Base-by-base conservation (phyloP, 495 filamentous ascomycete genomes). In the Tuber borchii region DNA sequence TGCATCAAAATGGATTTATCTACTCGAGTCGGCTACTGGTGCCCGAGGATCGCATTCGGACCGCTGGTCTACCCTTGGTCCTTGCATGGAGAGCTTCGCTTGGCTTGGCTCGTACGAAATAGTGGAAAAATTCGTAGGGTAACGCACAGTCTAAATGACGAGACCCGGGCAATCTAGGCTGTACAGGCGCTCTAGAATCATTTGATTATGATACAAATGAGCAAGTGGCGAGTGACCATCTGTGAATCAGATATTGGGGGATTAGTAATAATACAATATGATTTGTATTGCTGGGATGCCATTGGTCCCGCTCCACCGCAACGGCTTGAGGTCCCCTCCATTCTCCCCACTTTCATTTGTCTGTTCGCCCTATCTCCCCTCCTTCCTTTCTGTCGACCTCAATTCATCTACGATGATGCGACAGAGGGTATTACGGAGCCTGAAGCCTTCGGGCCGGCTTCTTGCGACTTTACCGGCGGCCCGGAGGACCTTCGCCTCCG, bases 361-460 rank as follows among this genome's bases (percentile, higher is more conserved):
- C 77, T 72, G 74, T 78, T 72, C 73, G 51, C 73, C 68, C 69
- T 48, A 65, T 65, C 45, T 61, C 20, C 46, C 26, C 48, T 45
- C 56, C 42, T 68, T 70, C 43, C 61, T 39, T 71, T n/a, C 34
- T 74, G 43, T 61, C 34, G 19, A 42, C 69, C 39, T 43, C 44
- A 78, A 43, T 37, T 68, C 39, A 73, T 70, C 40, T 65, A 78
- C 69, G 71, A 83, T 83, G 81, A 83, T 82, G 80, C 81, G 80
- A 71, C 80, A 82, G 74, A 76, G 81, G 69, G 48, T 82, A 75
- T 56, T 78, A 22, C 65, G 78, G 80, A 69, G 81, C 75, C 76
- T 70, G 77, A 82, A 82, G 72, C 79, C 80, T 56, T 73, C 73
- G 69, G 77, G 80, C 56, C 69, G 75, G 45, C 74, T 80, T 75